Conservation (phyloP, 495 filamentous ascomycete species). For the Apodospora peruviana region DNA sequence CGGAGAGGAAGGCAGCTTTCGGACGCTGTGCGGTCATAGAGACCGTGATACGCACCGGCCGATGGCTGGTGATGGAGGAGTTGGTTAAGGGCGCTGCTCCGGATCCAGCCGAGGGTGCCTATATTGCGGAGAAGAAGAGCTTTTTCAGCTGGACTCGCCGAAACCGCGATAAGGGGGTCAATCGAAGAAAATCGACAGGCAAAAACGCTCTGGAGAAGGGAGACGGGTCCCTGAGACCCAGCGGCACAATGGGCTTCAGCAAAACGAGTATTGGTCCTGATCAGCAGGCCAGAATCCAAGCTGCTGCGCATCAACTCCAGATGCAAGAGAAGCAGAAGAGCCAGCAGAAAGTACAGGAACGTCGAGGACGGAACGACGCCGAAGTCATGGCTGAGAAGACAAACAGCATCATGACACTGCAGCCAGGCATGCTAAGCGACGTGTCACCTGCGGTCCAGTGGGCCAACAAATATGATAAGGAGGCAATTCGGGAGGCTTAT, state of each 20-base stretch:
- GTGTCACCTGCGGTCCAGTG: conserved; percentile 94
- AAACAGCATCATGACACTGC: conserved; percentile 84
- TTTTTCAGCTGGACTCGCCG: conserved; percentile 80
- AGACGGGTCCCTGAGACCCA: conserved; percentile 21
- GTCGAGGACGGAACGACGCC: conserved; percentile 47
- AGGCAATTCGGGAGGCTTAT: conserved; percentile 75
- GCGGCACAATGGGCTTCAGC: conserved; percentile 54
- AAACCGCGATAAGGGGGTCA: conserved; percentile 59
- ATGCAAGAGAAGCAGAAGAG: conserved; percentile 54
- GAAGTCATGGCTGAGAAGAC: conserved; percentile 66
- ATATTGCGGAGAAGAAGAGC: conserved; percentile 90
- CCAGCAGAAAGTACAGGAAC: conserved; percentile 30
- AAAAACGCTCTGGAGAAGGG: conserved; percentile 37
- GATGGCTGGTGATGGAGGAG: conserved; percentile 94
- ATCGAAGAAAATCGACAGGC: conserved; percentile 61
- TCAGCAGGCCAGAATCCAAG: conserved; percentile 87
- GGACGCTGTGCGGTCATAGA: conserved; percentile 90
- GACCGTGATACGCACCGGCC: conserved; percentile 71
- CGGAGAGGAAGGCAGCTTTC: conserved; percentile 82
- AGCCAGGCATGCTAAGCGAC: conserved; percentile 78
- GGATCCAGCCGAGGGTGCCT: conserved; percentile 75
- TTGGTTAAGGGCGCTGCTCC: conserved; percentile 91
- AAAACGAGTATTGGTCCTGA: conserved; percentile 88
- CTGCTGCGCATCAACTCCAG: conserved; percentile 76
- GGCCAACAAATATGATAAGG: conserved; percentile 85